A percentile compares a stretch with the other conserved stretches of the same genome.
Evolutionary conservation across 768 basidiomycete genomes (phyloP).

Genomic region (Russula virescens): DNA sequence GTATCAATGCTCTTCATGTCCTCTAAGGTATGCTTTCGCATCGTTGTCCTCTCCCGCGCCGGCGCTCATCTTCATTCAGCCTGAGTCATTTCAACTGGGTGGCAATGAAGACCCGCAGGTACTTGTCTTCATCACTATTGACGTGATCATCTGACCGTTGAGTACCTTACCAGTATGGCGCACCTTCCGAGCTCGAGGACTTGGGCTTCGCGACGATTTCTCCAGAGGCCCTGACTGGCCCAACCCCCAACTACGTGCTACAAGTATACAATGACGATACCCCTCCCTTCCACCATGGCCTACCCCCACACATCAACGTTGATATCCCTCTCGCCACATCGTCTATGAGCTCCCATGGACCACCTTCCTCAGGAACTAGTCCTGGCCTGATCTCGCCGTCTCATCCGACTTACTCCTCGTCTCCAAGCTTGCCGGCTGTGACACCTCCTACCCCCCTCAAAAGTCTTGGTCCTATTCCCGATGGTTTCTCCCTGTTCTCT

Average conservation of each 20-base stretch:
- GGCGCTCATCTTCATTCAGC: constrained; percentile 9
- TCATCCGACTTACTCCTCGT: constrained; percentile 14
- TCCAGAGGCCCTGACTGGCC: not conserved
- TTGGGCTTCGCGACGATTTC: not conserved
- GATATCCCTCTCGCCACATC: constrained; percentile 12
- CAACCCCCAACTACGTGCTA: not conserved
- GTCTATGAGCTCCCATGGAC: not conserved
- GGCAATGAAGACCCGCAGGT: constrained; percentile 16
- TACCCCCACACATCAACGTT: constrained; percentile 15
- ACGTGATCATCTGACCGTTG: not conserved
- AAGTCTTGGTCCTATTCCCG: not conserved
- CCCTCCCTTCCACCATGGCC: not conserved
- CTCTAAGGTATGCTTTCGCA: not conserved
- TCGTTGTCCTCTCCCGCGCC: not conserved
- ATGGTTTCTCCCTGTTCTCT: not conserved
- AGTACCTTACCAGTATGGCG: not conserved
- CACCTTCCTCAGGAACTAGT: constrained; percentile 14
- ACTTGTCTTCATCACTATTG: not conserved
- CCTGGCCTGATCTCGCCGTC: constrained; percentile 23
- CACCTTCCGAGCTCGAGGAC: not conserved
- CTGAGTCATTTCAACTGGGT: constrained; percentile 13
- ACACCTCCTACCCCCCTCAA: constrained; percentile 18
- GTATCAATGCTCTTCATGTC: constrained; percentile 7
- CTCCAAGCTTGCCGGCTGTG: constrained; percentile 8
- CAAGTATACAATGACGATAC: not conserved